Conservation (phyloP, 2,329 filamentous ascomycete species). For the Monilinia aucupariae region DNA sequence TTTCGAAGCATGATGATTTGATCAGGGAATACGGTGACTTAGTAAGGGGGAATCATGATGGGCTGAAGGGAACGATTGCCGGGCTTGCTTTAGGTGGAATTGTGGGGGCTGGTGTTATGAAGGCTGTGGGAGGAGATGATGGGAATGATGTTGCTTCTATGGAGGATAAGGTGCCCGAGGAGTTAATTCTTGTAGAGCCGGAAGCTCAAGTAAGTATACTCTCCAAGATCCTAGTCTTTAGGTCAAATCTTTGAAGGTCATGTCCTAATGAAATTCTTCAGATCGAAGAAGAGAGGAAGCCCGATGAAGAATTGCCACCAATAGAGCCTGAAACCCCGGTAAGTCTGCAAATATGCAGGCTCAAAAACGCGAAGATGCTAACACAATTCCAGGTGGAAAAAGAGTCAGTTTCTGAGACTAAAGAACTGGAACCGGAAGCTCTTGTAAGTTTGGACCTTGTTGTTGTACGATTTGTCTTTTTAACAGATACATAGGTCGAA, state of each 20-base stretch:
- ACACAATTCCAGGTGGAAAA: neutral
- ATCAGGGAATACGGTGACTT: conserved; percentile 21
- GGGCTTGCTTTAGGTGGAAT: conserved; percentile 25
- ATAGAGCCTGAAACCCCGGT: neutral
- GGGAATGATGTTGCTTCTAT: neutral
- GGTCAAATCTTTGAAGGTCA: neutral
- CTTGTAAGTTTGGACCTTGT: neutral
- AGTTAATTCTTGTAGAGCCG: neutral
- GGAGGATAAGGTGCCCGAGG: neutral
- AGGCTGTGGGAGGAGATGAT: neutral
- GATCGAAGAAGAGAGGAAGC: neutral
- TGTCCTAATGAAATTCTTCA: neutral
- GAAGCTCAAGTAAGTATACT: neutral
- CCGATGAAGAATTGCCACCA: neutral
- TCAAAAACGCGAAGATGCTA: neutral
- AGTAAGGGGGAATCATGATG: conserved; percentile 27
- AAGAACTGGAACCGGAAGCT: neutral
- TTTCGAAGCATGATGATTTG: conserved; percentile 18
- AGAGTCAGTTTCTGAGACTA: neutral
- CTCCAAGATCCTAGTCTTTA: neutral
- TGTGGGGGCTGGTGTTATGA: conserved; percentile 6
- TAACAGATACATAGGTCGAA: neutral
- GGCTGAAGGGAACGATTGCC: conserved; percentile 25
- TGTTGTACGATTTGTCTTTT: too few species aligned
- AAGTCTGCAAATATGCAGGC: neutral